phyloP scores from a whole-genome alignment of 352 stramenopile genomes.

The Pythium chondricola region DNA sequence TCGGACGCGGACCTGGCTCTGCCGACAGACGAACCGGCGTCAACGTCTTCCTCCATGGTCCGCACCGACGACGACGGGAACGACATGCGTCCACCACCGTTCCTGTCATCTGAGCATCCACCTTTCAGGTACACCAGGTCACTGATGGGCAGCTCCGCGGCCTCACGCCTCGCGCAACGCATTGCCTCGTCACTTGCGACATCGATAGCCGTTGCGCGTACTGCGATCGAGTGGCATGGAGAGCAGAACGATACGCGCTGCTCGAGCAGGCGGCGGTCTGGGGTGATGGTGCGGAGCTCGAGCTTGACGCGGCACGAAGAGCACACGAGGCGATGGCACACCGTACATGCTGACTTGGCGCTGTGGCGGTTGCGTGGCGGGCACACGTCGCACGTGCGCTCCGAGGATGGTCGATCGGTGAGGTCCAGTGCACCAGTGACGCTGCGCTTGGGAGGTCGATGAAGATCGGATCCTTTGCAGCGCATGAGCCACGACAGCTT shows the following conservation, averaged over 20 bases:
- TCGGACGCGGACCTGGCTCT: too few species aligned
- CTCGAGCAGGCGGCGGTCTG: slow-evolving; percentile 1
- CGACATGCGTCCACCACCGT: neutral
- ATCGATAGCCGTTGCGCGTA: slow-evolving; percentile 8
- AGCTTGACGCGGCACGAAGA: slow-evolving; percentile 50
- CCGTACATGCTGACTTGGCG: slow-evolving; percentile 22
- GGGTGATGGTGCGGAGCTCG: slow-evolving; percentile 17
- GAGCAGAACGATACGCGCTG: slow-evolving; percentile 18
- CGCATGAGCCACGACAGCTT: slow-evolving; percentile 57
- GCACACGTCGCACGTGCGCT: slow-evolving; percentile 16
- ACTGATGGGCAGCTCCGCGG: neutral
- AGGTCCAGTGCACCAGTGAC: too few species aligned
- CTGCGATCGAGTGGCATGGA: slow-evolving; percentile 17
- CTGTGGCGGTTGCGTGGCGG: neutral
- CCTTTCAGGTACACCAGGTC: neutral
- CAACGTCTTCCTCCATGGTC: neutral
- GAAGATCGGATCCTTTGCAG: slow-evolving; percentile 14
- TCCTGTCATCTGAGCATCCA: neutral
- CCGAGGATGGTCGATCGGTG: neutral
- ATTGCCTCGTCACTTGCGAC: slow-evolving; percentile 13
- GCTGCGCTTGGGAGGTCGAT: slow-evolving; percentile 6
- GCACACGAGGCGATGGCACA: slow-evolving; percentile 47
- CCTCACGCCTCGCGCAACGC: neutral
- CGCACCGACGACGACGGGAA: neutral
- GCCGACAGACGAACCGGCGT: too few species aligned